These are phyloP conservation scores for Penicillium rolfsii DNA, from an alignment of 2,329 filamentous ascomycete genomes.

Conservation along the genomic window DNA sequence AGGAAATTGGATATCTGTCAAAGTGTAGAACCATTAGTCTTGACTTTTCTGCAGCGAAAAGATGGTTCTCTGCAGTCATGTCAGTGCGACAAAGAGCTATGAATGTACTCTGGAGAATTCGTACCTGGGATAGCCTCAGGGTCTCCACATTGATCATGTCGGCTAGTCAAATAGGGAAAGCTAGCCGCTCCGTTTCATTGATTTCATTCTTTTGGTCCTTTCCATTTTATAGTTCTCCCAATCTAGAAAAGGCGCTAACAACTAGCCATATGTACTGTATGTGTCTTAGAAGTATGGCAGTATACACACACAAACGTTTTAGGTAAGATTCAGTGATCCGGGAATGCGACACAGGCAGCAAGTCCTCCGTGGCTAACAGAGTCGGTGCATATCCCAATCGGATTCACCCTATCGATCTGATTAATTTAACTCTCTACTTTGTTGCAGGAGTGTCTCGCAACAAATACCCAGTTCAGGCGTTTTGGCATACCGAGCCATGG, in stretches of 20 bases:
- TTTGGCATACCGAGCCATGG: conserved; percentile 10
- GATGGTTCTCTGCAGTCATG: neutral
- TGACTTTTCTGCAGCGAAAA: neutral
- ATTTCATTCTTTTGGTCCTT: neutral
- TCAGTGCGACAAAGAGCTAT: neutral
- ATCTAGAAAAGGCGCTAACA: neutral
- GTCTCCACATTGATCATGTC: neutral
- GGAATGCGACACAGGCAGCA: neutral
- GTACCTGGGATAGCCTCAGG: neutral
- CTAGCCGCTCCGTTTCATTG: neutral
- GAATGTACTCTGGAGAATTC: neutral
- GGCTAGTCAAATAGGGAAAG: neutral
- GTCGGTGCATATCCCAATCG: neutral
- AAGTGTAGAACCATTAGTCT: neutral
- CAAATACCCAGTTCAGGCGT: neutral
- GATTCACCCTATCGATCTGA: neutral
- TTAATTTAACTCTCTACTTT: neutral
- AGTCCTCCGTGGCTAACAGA: neutral
- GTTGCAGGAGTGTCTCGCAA: conserved; percentile 4
- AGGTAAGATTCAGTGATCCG: neutral
- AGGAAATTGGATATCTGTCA: neutral
- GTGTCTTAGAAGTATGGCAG: conserved; percentile 12
- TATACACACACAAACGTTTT: conserved; percentile 3
- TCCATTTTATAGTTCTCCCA: neutral
- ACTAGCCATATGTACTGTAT: neutral